Base-by-base conservation (phyloP, 257 asterid species). In the Solanum habrochaites region DNA sequence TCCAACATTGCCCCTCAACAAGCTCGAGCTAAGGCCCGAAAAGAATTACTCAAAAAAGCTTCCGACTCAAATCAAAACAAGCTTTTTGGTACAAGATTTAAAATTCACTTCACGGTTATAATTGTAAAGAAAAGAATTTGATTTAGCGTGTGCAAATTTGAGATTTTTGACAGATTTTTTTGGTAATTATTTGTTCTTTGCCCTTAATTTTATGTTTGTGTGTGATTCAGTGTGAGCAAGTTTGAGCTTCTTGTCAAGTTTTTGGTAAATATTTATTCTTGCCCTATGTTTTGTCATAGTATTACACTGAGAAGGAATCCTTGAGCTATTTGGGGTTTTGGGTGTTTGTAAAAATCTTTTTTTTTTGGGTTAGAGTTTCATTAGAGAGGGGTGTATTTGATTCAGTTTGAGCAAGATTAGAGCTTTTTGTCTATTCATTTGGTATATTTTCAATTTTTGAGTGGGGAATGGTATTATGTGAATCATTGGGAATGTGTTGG, bases 1-100 rank as follows among this genome's bases (percentile, higher is more conserved):
- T 14, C 92, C 86, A 90, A 93, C 82, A 85, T 93, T 88, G 95
- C 70, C 27, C 94, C 92, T 83, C 94, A 92, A 73, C 93, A 90
- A 86, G 94, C 94, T 89, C 93, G 94, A 73, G 21, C 86, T 40
- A 90, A 90, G 90, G 93, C 94, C 89, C 93, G 94, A 9, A 90
- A 86, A 20, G 91, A 92, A 92, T 25, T 93, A 27, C 91, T 92
- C 85, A 90, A 89, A 88, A 90, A 89, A 88, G 90, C 91, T 45
- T n/a, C n/a, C 95, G 93, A 42, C 92, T 93, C 88, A 86, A 90
- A 83, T 88, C n/a, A n/a, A n/a, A n/a, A n/a, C n/a, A n/a, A 90
- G 71, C 67, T 90, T 84, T n/a, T n/a, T n/a, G n/a, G 89, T 93
- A 87, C 83, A 91, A 37, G 94, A 94, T 73, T 73, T 73, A 11